These are phyloP conservation scores for Darksidea phi DNA, from an alignment of 495 filamentous ascomycete species.

Conservation along the genomic window DNA sequence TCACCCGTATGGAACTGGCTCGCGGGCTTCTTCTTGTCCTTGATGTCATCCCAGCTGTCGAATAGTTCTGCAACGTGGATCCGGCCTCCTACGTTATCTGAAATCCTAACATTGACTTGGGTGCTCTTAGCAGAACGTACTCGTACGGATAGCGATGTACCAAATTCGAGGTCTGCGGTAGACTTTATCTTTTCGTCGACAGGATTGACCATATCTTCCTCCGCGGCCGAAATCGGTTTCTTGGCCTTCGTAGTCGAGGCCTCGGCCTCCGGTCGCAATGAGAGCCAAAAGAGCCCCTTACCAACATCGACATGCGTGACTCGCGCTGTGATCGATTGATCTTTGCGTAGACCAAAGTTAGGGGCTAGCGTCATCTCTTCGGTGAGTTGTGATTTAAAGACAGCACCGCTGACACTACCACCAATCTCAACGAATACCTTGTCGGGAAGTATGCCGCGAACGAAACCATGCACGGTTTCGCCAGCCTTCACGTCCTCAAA, in stretches of 20 bases:
- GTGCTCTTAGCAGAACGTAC: slow-evolving; percentile 80
- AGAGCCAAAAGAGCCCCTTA: slow-evolving; percentile 60
- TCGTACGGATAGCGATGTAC: slow-evolving; percentile 73
- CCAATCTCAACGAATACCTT: slow-evolving; percentile 82
- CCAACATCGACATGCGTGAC: slow-evolving; percentile 66
- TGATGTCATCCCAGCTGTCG: slow-evolving; percentile 81
- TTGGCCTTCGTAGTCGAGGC: slow-evolving; percentile 10
- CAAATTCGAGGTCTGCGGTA: slow-evolving; percentile 68
- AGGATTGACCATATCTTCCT: slow-evolving; percentile 57
- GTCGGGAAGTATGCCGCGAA: slow-evolving; percentile 74
- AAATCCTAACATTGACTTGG: slow-evolving; percentile 85
- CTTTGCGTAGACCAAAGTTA: slow-evolving; percentile 71
- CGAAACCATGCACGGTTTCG: slow-evolving; percentile 71
- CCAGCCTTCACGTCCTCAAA: slow-evolving; percentile 72
- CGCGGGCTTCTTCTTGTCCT: slow-evolving; percentile 75
- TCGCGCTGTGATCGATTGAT: slow-evolving; percentile 67
- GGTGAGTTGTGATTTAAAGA: slow-evolving; percentile 72
- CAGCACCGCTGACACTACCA: slow-evolving; percentile 70
- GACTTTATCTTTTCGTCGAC: slow-evolving; percentile 65
- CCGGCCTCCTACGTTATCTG: slow-evolving; percentile 85
- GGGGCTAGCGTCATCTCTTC: slow-evolving; percentile 63
- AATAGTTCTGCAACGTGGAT: slow-evolving; percentile 88
- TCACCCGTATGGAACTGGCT: slow-evolving; percentile 68
- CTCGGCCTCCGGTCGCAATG: slow-evolving; percentile 49
- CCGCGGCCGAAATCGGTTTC: slow-evolving; percentile 7